phyloP scores from a whole-genome alignment of 176 grass and related monocot genomes.

The Rhynchospora breviuscula region DNA sequence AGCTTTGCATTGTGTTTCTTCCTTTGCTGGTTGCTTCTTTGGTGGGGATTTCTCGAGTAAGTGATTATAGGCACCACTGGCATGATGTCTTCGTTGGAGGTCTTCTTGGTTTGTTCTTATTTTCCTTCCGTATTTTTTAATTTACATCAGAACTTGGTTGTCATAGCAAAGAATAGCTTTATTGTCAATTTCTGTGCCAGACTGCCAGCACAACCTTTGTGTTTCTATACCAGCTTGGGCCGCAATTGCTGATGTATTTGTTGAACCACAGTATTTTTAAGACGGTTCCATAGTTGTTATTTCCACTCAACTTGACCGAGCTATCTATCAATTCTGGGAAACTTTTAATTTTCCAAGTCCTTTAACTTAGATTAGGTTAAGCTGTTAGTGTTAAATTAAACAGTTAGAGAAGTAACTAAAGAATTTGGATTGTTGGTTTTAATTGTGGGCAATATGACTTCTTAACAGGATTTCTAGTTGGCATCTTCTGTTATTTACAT shows the following conservation, averaged over 20 bases:
- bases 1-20: slow-evolving; percentile 80
- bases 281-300: not conserved
- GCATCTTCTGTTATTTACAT: slow-evolving; percentile 64
- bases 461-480: slow-evolving; percentile 44
- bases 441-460: not conserved
- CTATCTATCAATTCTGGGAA: no score
- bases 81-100: slow-evolving; percentile 69
- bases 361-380: no score
- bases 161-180: not conserved
- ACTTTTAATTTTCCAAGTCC: no score
- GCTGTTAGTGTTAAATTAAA: no score
- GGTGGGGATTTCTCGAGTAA: slow-evolving; percentile 62
- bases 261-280: not conserved
- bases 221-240: not conserved
- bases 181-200: not conserved
- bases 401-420: no score
- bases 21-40: slow-evolving; percentile 65
- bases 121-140: not conserved
- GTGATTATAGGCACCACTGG: slow-evolving; percentile 90
- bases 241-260: not conserved
- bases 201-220: not conserved
- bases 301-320: not conserved
- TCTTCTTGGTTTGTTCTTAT: slow-evolving; percentile 50
- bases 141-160: not conserved
- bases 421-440: no score